A percentile compares a stretch with the other conserved stretches of the same genome.
These are phyloP conservation scores for Tricholoma flavovirens DNA, from an alignment of 768 basidiomycete genomes.

Conservation along the genomic window DNA sequence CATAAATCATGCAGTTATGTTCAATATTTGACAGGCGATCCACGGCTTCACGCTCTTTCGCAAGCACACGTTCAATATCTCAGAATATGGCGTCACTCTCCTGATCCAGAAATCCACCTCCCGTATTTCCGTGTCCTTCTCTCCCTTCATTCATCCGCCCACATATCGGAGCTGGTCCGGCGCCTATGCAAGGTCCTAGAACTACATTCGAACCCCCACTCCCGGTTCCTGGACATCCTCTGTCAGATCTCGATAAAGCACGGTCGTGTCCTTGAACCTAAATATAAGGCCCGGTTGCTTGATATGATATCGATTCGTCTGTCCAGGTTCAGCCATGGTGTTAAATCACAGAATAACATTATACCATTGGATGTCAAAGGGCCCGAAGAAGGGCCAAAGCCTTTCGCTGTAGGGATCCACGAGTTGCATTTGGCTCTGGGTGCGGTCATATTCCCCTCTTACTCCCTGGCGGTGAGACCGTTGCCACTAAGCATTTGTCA, in stretches of 20 bases:
- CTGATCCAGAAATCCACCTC: conserved; percentile 38
- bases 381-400: not conserved
- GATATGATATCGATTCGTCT: conserved; percentile 30
- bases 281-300: conserved; percentile 30
- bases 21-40: conserved; percentile 14
- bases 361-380: not conserved
- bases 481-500: conserved; percentile 8
- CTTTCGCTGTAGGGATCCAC: conserved; percentile 4
- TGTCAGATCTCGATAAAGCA: conserved; percentile 32
- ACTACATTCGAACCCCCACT: conserved; percentile 26
- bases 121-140: conserved; percentile 41
- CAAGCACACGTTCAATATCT: conserved; percentile 37
- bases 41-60: conserved; percentile 15
- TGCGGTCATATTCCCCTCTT: conserved; percentile 21
- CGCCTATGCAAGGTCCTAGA: conserved; percentile 33
- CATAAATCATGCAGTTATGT: too few relatives aligned
- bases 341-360: not conserved
- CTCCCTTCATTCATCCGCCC: conserved; percentile 18
- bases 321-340: not conserved
- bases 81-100: conserved; percentile 30
- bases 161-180: conserved; percentile 26
- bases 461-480: conserved; percentile 1
- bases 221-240: conserved; percentile 33
- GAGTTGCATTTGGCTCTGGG: conserved; percentile 19
- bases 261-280: conserved; percentile 18